These are phyloP conservation scores for Alternaria atra DNA, from an alignment of 2,329 filamentous ascomycete species.

Conservation along the genomic window DNA sequence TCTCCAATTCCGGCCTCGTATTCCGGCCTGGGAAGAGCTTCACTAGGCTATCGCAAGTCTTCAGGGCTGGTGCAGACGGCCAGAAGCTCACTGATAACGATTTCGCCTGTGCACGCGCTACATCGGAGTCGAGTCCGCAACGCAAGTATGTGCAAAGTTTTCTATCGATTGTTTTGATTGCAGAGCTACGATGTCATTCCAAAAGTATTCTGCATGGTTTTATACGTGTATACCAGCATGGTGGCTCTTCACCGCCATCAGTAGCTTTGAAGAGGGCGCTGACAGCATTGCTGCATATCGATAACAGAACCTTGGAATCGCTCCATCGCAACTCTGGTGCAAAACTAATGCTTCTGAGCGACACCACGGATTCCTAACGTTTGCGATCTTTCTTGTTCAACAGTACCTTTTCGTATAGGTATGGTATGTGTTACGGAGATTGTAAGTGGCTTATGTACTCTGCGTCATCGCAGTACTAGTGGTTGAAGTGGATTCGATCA, in stretches of 20 bases:
- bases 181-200: not conserved
- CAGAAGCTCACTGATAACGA: conserved; percentile 1
- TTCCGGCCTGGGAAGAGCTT: not conserved
- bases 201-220: not conserved
- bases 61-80: not conserved
- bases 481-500: too few relatives aligned
- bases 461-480: not conserved
- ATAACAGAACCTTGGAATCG: not conserved
- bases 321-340: not conserved
- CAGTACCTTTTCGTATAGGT: not conserved
- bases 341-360: not conserved
- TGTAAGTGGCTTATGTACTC: not conserved
- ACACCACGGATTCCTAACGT: not conserved
- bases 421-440: not conserved
- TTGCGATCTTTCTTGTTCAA: not conserved
- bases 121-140: not conserved
- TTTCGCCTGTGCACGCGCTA: not conserved
- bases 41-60: not conserved
- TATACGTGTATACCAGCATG: not conserved
- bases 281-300: conserved; percentile 6
- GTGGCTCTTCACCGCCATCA: not conserved
- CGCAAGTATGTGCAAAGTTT: not conserved
- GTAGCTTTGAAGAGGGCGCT: not conserved
- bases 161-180: not conserved
- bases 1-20: conserved; percentile 13